These are phyloP conservation scores for Trypanosomatidae sp. DNA, from an alignment of 208 protist genomes.

Conservation along the genomic window DNA sequence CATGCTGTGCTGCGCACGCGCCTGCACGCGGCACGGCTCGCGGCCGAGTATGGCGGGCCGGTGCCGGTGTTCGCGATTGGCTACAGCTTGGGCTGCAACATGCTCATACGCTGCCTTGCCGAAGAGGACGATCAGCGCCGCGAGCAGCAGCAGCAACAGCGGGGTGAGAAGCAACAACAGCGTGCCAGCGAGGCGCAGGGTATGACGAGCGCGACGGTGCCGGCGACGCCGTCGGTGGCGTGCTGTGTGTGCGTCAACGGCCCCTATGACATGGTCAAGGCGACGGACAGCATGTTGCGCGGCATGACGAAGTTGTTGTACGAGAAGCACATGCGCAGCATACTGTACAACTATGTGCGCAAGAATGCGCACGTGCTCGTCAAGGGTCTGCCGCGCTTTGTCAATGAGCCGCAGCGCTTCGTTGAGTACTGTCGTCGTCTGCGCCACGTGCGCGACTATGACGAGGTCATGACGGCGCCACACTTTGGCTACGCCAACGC, in stretches of 20 bases:
- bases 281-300: slow-evolving; percentile 9
- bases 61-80: slow-evolving; percentile 26
- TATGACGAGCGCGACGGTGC: too few relatives aligned
- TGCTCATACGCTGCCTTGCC: slow-evolving; percentile 17
- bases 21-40: slow-evolving; percentile 5
- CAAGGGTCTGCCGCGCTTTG: slow-evolving; percentile 9
- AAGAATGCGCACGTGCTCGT: slow-evolving; percentile 16
- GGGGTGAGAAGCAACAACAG: too few relatives aligned
- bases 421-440: too few relatives aligned
- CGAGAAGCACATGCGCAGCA: slow-evolving; percentile 10
- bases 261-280: slow-evolving; percentile 33
- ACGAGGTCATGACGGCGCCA: slow-evolving; percentile 23
- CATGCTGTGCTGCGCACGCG: slow-evolving; percentile 12
- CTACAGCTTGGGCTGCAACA: slow-evolving; percentile 23
- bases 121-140: too few relatives aligned
- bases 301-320: slow-evolving; percentile 13
- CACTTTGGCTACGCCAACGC: slow-evolving; percentile 26
- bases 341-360: slow-evolving; percentile 14
- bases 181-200: too few relatives aligned
- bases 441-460: slow-evolving; percentile 19
- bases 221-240: too few relatives aligned
- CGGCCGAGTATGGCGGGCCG: slow-evolving; percentile 7
- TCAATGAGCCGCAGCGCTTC: too few relatives aligned
- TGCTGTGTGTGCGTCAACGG: slow-evolving; percentile 12
- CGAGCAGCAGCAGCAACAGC: too few relatives aligned